A percentile compares a stretch with the other conserved stretches of the same genome.
phyloP scores from a whole-genome alignment of 441 rosid genomes.

The Monsonia emarginata region DNA sequence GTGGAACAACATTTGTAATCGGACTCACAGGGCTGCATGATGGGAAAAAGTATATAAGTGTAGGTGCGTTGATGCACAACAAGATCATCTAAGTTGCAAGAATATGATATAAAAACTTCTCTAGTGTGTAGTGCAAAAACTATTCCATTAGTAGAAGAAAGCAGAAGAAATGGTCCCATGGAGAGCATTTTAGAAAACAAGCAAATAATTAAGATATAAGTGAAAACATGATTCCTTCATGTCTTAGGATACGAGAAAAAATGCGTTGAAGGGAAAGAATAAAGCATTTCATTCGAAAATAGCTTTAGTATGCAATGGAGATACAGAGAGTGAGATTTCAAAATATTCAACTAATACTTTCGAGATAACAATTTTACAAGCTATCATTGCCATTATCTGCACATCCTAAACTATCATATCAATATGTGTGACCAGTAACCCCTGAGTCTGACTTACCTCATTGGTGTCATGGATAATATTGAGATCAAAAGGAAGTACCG shows the following conservation, averaged over 20 bases:
- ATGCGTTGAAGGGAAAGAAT: no score
- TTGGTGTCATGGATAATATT: constrained; percentile 81
- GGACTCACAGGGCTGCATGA: constrained; percentile 92
- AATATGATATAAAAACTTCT: neutral
- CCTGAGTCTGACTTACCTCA: constrained; percentile 46
- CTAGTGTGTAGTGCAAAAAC: neutral
- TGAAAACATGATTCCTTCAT: neutral
- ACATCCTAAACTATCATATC: constrained; percentile 6
- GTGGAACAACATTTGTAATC: constrained; percentile 79
- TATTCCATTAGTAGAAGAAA: neutral
- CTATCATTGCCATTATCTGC: neutral
- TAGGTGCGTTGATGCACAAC: neutral
- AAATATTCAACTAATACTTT: neutral
- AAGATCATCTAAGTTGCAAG: neutral
- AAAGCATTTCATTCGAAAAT: neutral
- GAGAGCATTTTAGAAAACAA: neutral
- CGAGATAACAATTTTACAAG: neutral
- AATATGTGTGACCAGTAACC: neutral
- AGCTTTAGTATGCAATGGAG: neutral
- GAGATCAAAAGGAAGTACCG: constrained; percentile 86
- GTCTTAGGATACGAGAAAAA: neutral
- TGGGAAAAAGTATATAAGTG: constrained; percentile 22
- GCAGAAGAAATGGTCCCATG: neutral
- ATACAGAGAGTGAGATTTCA: neutral
- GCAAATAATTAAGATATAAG: neutral